These are phyloP conservation scores for Fusarium transvaalense DNA, from an alignment of 2,329 filamentous ascomycete genomes.

Conservation along the genomic window DNA sequence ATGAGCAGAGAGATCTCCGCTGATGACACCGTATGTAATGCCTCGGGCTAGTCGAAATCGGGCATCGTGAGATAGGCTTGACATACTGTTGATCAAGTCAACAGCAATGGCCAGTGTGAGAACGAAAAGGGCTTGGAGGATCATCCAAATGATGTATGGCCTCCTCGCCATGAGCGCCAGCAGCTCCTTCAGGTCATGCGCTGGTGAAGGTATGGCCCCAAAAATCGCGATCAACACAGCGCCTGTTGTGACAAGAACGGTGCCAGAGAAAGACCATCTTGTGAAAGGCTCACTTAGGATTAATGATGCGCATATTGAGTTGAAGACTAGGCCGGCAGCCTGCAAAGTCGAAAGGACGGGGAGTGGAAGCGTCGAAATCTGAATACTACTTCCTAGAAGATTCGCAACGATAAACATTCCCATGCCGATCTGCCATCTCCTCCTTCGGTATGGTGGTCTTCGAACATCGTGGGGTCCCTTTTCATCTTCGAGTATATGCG, in stretches of 20 bases:
- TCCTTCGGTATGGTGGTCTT: conserved; percentile 87
- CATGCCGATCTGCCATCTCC: conserved; percentile 98
- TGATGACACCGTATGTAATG: conserved; percentile 88
- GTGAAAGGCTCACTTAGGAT: conserved; percentile 96
- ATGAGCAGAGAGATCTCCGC: conserved; percentile 94
- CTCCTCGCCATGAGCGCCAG: conserved; percentile 78
- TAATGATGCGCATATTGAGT: conserved; percentile 95
- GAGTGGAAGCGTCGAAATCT: conserved; percentile 94
- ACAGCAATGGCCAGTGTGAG: conserved; percentile 73
- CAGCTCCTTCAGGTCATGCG: conserved; percentile 87
- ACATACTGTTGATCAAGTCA: conserved; percentile 66
- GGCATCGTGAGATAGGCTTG: conserved; percentile 68
- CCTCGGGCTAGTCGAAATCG: conserved; percentile 82
- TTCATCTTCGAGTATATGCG: conserved; percentile 97
- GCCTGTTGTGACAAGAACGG: conserved; percentile 85
- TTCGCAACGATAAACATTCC: conserved; percentile 96
- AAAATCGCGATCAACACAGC: conserved; percentile 95
- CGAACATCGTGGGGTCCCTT: conserved; percentile 83
- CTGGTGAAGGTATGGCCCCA: conserved; percentile 92
- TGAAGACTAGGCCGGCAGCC: conserved; percentile 96
- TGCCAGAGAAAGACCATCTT: conserved; percentile 90
- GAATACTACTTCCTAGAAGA: conserved; percentile 92
- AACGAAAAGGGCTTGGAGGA: conserved; percentile 80
- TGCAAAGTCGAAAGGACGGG: conserved; percentile 96
- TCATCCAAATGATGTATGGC: conserved; percentile 91